These are phyloP conservation scores for Fragilariopsis cylindrus DNA, from an alignment of 108 stramenopile species.

Conservation along the genomic window DNA sequence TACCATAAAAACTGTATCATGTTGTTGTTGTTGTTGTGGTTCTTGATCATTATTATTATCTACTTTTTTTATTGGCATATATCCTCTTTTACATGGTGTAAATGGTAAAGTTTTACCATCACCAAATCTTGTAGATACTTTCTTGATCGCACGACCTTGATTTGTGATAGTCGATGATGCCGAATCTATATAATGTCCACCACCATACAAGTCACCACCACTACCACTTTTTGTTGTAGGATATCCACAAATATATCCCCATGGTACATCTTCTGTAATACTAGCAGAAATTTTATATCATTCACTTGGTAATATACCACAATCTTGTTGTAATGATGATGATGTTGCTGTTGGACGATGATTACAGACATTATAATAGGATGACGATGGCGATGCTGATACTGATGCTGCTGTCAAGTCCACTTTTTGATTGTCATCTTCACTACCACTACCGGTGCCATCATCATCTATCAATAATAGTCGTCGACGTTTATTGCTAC, in stretches of 20 bases:
- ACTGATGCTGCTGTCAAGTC: no score
- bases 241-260: slow-evolving; percentile 84
- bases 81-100: slow-evolving; percentile 84
- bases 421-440: no score
- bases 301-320: slow-evolving; percentile 83
- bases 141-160: slow-evolving; percentile 74
- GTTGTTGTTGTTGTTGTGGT: slow-evolving; percentile 32
- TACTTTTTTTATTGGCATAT: background rate
- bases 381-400: no score
- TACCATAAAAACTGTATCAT: slow-evolving; percentile 50
- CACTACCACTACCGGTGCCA: no score
- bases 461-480: no score
- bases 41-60: no score
- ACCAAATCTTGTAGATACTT: slow-evolving; percentile 69
- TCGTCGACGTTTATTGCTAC: no score
- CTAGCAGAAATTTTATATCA: slow-evolving; percentile 82
- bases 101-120: slow-evolving; percentile 75
- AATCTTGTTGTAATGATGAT: slow-evolving; percentile 56
- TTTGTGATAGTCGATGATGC: slow-evolving; percentile 63
- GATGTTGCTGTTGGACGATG: slow-evolving; percentile 67
- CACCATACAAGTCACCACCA: slow-evolving; percentile 86
- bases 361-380: background rate
- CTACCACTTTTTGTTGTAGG: slow-evolving; percentile 41
- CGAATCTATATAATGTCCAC: slow-evolving; percentile 70
- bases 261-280: slow-evolving; percentile 61